Evolutionary conservation across 2,329 filamentous ascomycete species (phyloP), one percentile per base, ranked within the genome.

Genomic region (Blastomyces silverae): DNA sequence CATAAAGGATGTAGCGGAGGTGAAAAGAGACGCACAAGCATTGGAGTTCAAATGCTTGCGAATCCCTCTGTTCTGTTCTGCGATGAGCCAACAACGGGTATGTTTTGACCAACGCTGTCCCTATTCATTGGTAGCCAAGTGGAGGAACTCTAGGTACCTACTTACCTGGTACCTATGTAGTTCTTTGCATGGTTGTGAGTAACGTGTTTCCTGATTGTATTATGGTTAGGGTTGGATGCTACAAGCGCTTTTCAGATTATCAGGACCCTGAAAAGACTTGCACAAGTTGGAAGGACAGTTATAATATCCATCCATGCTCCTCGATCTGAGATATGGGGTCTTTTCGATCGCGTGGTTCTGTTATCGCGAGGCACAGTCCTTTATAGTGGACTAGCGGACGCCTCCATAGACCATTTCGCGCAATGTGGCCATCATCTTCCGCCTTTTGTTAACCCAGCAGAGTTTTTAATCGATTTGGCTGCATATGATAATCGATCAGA

Each of bases 1-100:
- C 87, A 91, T 70, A 87, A 89, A 57, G 89, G 89, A 0, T 92
- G 89, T 70, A 91, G 88, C 57, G 89, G 90, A 0, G 90, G 89
- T 2, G 90, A 92, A 74, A 92, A 91, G 78, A 81, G 89, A 67
- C 80, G 89, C 42, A 88, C 88, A 0, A 91, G 88, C 67, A 89
- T 92, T 59, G 89, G 89, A 2, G 89, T 92, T 4, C 89, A 92
- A 74, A 80, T 92, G 64, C 79, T 92, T n/a, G 86, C 88, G 4
- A 92, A 92, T 71, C 89, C 90, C 1, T 90, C 88, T 6, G 83
- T 92, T 0, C 77, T 92, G 7, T 92, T 91, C 73, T 82, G 91
- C 28, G 90, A 93, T 70, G 90, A 92, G 70, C 89, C 89, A 0
- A 92, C 90, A 0, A 92, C 89, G 1, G 89, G 88, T 0, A 69